Evolutionary conservation across 1,139 yeast genomes (phyloP), one percentile per base, ranked within the genome.

Genomic region (Hemisphaericaspora lyxosophila): DNA sequence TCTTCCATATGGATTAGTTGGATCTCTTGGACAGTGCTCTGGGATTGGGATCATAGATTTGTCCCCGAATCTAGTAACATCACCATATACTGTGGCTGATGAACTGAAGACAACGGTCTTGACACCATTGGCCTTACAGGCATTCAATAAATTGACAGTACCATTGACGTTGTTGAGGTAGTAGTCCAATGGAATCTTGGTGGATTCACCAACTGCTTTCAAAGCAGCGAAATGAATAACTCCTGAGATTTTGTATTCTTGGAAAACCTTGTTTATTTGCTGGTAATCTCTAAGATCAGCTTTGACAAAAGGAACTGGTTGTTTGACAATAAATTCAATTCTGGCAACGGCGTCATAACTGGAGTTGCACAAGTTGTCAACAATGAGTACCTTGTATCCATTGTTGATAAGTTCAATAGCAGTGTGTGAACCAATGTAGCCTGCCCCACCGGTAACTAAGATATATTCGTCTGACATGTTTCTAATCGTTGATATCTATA

Each of bases 201-300:
- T 74, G n/a, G 88, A 80, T 59, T 85, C 94, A 26, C 89, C 92
- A 26, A 85, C 95, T 2, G 94, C 92, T 59, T 85, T 85, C 54
- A 85, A 73, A 17, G 90, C 92, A n/a, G 94, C 95, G 63, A 85
- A 85, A 57, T 85, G 95, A 37, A 86, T 73, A 12, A 85, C 89
- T 1, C 86, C 77, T 26, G 67, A 61, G 45, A 85, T 73, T 5
- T 69, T 63, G 60, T 75, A 75, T 34, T 64, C 55, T 33, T 62
- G 48, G 54, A 85, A 80, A 5, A 84, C 75, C 38, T 59, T 51
- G 31, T 62, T 59, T 43, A 82, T 66, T 14, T 64, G 71, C 1
- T 65, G 74, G 29, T 62, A 55, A 55, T 82, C 80, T 43, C 76
- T 67, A 39, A 83, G 60, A 55, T 85, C 90, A 31, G 76, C 76